phyloP scores from a whole-genome alignment of 73 alveolate genomes.

The Paramecium pentaurelia region DNA sequence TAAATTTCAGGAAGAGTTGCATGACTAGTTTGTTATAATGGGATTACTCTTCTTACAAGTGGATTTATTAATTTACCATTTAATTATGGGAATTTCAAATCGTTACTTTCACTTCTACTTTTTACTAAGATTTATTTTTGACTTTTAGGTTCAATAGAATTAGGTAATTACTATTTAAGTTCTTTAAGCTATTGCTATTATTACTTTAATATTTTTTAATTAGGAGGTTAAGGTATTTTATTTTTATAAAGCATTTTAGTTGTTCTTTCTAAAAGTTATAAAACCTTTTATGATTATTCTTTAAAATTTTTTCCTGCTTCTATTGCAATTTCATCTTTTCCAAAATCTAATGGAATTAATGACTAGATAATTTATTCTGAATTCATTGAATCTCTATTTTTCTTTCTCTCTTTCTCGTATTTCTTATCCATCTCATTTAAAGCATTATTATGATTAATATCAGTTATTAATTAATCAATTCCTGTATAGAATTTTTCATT shows the following conservation, averaged over 20 bases:
- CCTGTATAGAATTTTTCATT: slow-evolving; percentile 34
- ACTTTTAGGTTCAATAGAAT: not conserved
- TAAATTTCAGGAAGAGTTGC: not conserved
- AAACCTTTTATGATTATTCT: not conserved
- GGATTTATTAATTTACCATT: not conserved
- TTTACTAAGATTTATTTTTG: not conserved
- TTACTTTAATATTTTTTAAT: not conserved
- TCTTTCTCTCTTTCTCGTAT: not conserved
- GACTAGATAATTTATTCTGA: not conserved
- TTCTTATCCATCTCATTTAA: not conserved
- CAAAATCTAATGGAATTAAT: not conserved
- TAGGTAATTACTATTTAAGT: not conserved
- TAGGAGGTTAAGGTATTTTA: not conserved
- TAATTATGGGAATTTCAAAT: not conserved
- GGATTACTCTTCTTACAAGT: not conserved
- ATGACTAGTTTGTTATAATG: not conserved
- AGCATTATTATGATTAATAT: not conserved
- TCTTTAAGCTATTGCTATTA: not conserved
- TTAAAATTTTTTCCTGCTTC: not conserved
- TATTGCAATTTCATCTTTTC: not conserved
- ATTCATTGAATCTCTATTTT: not conserved
- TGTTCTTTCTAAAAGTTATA: not conserved
- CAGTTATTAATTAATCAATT: not conserved
- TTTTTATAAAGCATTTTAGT: not conserved
- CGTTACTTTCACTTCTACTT: not conserved